Evolutionary conservation across 164 flowering plant species (phyloP), one percentile per base, ranked within the genome.

Genomic region (Echeveria elegans): DNA sequence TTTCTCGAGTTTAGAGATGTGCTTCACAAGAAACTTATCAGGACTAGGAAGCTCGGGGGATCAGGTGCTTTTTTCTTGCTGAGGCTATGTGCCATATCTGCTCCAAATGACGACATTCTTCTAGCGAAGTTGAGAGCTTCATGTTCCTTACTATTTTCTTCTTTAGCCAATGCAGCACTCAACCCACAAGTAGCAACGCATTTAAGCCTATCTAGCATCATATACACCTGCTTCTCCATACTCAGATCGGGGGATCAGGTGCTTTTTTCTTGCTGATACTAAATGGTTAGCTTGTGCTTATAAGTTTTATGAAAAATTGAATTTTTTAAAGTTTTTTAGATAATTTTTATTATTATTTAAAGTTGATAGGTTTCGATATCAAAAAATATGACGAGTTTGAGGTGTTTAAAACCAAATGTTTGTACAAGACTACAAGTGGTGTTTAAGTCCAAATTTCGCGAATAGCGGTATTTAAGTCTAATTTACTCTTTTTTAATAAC

Each of bases 111-210:
- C 30, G 83, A 69, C 71, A 71, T 61, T 61, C 71, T 70, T 30
- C 75, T 67, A 30, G 74, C 32, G 34, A 67, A 36, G 34, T 66
- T 66, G 52, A 9, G 70, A 66, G 32, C 64, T 67, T 74, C 74
- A 16, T 67, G 80, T 56, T 72, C 78, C 76, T 78, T 86, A 66
- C 56, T 62, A 41, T 66, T 77, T 70, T 80, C 86, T 47, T 73
- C 78, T 78, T 87, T 87, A 63, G 86, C 82, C 31, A 92, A 80
- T 71, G 82, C 89, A 73, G 95, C 98, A 86, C 77, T 90, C 70
- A 94, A 73, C 40, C 98, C 97, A 75, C 91, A 88, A 63, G 98
- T 94, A 68, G 96, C 98, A 71, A 94, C 98, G 70, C 78, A 60
- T 70, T 69, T 82, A 38, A 90, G 90, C 82, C 97, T 86, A 64